Conservation (phyloP, 108 stramenopile genomes). For the Cyclotella atomus region DNA sequence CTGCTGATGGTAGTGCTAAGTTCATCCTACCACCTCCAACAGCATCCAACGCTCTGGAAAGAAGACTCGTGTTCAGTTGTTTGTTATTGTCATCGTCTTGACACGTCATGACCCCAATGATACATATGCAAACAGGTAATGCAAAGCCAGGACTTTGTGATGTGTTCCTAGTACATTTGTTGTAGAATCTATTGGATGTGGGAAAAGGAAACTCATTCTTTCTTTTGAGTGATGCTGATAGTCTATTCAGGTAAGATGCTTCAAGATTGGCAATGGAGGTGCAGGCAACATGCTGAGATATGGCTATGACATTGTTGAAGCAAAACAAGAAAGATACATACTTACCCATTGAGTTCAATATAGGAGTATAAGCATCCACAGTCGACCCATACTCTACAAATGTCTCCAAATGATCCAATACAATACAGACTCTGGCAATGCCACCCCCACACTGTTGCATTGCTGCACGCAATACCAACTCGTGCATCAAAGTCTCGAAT, state of each 20-base stretch:
- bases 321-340: not conserved
- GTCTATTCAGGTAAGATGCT: constrained; percentile 65
- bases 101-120: constrained; percentile 80
- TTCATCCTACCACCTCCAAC: constrained; percentile 59
- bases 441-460: constrained; percentile 24
- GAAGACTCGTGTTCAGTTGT: constrained; percentile 15
- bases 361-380: constrained; percentile 62
- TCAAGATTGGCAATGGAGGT: not conserved
- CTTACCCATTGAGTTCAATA: constrained; percentile 69
- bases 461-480: constrained; percentile 59
- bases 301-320: no score
- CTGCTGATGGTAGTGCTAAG: constrained; percentile 55
- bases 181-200: constrained; percentile 68
- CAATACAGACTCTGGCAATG: constrained; percentile 54
- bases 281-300: no score
- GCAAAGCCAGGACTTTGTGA: constrained; percentile 38
- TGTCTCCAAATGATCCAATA: constrained; percentile 76
- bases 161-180: constrained; percentile 26
- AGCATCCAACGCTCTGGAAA: constrained; percentile 50
- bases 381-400: constrained; percentile 59
- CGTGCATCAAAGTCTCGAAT: constrained; percentile 70
- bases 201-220: constrained; percentile 71
- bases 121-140: constrained; percentile 59
- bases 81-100: constrained; percentile 55
- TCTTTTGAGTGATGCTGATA: constrained; percentile 51